Evolutionary conservation across 106 monocot species (phyloP), one percentile per base, ranked within the genome.

Genomic region (Gastrodia elata): DNA sequence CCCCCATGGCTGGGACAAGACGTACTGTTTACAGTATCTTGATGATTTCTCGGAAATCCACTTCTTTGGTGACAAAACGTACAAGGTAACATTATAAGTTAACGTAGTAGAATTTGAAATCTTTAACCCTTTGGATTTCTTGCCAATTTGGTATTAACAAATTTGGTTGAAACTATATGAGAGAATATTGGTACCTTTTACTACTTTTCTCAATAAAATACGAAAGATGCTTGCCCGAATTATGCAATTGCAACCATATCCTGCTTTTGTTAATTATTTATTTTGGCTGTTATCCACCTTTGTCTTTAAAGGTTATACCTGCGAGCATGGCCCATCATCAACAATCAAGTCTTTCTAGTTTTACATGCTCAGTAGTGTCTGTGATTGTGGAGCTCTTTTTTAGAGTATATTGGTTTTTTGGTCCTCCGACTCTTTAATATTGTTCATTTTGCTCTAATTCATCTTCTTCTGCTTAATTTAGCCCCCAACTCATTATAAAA

Each of bases 11-110:
- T 97, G 97, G 92, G 97, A 97, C 68, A 97, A 97, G 80, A 97
- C 97, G 18, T 97, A 90, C 71, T 87, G 97, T 71, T 86, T 97
- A 75, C 85, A 78, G 72, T 97, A 86, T 74, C 82, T 97, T 42
- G 81, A 87, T 20, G 84, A 90, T 40, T 97, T 90, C 73, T 64
- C 88, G 72, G 93, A 86, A 78, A 88, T 92, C 58, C 93, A 97
- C 77, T 97, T 93, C 73, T 97, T 97, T 86, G 97, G 97, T 22
- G 97, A 97, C 74, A 97, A 97, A 72, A 93, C 92, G 2, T 97
- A 93, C 77, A 86, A 93, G 97, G 97, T 93, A 81, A 65, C 37
- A 36, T 77, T 14, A 30, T 41, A 64, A 36, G 27, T 26, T 27
- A 25, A 20, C 42, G 4, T 57, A 58, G 8, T n/a, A 39, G 33